Evolutionary conservation across 257 asterid genomes (phyloP), one percentile per base, ranked within the genome.

Genomic region (Rhazya stricta): DNA sequence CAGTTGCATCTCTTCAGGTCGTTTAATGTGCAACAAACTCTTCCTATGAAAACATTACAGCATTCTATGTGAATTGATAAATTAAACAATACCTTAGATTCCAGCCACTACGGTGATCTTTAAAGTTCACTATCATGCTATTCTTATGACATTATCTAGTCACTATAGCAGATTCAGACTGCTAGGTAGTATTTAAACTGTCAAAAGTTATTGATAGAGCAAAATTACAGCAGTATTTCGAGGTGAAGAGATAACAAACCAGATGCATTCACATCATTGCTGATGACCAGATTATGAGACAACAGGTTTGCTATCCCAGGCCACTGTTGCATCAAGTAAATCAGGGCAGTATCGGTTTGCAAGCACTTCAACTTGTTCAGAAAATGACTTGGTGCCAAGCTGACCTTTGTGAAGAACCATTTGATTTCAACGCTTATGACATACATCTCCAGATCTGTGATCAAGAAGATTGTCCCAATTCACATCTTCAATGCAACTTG

Each of bases 391-490:
- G 73, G 54, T 78, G 18, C 41, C 41, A 78, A 66, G 15, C 9
- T 78, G 50, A 27, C 85, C 80, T 5, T 78, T 70, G 48, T 81
- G 85, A 32, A 53, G 69, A 75, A 81, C 78, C 82, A 81, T 81
- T 71, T 81, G 82, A 48, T 75, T 69, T 82, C 85, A 81, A 48
- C 82, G 78, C n/a, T 71, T 81, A 48, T 79, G 75, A 32, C 82
- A 74, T 67, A 66, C n/a, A 27, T 76, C 80, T 25, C 82, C 85
- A 45, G 78, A 30, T 53, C 80, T 78, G 76, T 78, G 78, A 39
- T 81, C 82, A 71, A 81, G 75, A 60, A 75, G 82, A 66, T 65
- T 58, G 74, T 75, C 82, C 85, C 85, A 81, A 29, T 78, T 74
- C 37, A 78, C 82, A 75, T 81, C 85, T 67, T 81, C 80, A 30